A percentile compares a stretch with the other conserved stretches of the same genome.
These are phyloP conservation scores for Pythium apleroticum DNA, from an alignment of 352 stramenopile species.

Conservation along the genomic window DNA sequence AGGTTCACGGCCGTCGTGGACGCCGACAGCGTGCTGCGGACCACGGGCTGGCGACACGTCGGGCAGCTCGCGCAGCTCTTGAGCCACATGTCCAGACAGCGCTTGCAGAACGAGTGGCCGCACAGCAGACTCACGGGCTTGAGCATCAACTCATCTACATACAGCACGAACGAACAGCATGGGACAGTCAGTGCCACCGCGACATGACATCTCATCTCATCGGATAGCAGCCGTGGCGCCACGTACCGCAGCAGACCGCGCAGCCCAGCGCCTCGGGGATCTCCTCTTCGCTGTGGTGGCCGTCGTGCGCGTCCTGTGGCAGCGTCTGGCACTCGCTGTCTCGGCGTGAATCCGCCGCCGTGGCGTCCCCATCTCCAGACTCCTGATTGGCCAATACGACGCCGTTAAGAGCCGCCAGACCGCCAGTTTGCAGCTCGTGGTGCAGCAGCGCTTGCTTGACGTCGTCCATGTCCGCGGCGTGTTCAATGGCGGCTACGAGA, in stretches of 20 bases:
- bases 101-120: conserved; percentile 50
- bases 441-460: conserved; percentile 13
- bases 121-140: conserved; percentile 41
- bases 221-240: background rate
- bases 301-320: background rate
- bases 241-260: conserved; percentile 45
- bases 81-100: conserved; percentile 45
- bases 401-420: conserved; percentile 7
- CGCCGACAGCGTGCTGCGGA: background rate
- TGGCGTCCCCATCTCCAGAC: conserved; percentile 3
- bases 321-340: conserved; percentile 8
- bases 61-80: conserved; percentile 38
- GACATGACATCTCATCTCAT: background rate
- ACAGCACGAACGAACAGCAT: background rate
- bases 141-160: conserved; percentile 46
- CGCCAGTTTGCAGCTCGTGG: conserved; percentile 8
- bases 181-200: background rate
- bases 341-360: background rate
- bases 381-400: conserved; percentile 1
- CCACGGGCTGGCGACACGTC: conserved; percentile 35
- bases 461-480: conserved; percentile 10
- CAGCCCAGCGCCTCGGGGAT: conserved; percentile 38
- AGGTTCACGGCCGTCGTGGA: conserved; percentile 32
- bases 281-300: background rate
- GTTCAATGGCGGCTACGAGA: conserved; percentile 22